A percentile compares a stretch with the other conserved stretches of the same genome.
Evolutionary conservation across 2,329 filamentous ascomycete genomes (phyloP).

Genomic region (Trichoderma aggressivum): DNA sequence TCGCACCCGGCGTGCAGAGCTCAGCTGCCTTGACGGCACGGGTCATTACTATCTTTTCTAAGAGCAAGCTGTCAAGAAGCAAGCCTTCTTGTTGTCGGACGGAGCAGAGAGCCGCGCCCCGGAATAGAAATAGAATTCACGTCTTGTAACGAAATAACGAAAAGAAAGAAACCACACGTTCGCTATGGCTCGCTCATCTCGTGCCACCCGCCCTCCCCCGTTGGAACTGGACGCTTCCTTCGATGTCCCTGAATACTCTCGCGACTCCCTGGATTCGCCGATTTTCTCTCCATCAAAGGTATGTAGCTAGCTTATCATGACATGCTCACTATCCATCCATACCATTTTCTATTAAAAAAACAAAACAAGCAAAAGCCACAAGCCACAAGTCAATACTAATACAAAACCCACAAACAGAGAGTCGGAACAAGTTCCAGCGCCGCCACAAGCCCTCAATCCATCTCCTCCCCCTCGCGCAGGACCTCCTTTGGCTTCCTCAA

Average conservation of each 20-base stretch:
- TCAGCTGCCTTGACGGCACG: slow-evolving; percentile 19
- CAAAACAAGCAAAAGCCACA: not conserved
- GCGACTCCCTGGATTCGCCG: slow-evolving; percentile 7
- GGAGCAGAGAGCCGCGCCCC: not conserved
- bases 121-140: not conserved
- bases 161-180: not conserved
- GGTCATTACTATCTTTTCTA: slow-evolving; percentile 11
- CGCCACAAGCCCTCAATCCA: slow-evolving; percentile 3
- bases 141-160: not conserved
- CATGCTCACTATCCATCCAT: not conserved
- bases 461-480: slow-evolving; percentile 25
- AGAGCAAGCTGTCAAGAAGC: not conserved
- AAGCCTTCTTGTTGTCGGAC: slow-evolving; percentile 8
- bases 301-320: not conserved
- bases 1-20: slow-evolving; percentile 19
- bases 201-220: slow-evolving; percentile 7
- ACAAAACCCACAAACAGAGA: slow-evolving; percentile 7
- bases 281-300: slow-evolving; percentile 14
- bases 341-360: not conserved
- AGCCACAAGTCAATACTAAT: not conserved
- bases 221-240: slow-evolving; percentile 10
- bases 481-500: slow-evolving; percentile 34
- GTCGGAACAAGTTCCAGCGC: slow-evolving; percentile 10
- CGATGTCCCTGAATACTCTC: not conserved
- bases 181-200: slow-evolving; percentile 14